A percentile compares a stretch with the other conserved stretches of the same genome.
phyloP scores from a whole-genome alignment of 306 rosid species.

The Dryas octopetala region DNA sequence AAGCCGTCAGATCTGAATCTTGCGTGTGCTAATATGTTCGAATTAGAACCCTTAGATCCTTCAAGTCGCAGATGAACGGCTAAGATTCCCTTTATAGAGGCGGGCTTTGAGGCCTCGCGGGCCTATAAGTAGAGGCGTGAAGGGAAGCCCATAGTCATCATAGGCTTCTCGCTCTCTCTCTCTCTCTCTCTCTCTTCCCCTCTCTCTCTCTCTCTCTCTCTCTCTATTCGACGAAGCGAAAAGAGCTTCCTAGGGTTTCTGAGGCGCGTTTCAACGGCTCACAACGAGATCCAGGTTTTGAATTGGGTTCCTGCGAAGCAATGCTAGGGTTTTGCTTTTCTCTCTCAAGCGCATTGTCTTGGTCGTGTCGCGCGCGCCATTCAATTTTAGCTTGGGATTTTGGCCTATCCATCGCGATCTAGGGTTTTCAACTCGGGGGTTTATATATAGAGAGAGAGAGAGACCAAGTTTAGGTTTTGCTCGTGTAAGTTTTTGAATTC shows the following conservation, averaged over 20 bases:
- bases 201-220: conserved; percentile 9
- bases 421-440: conserved; percentile 45
- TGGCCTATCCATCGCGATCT: conserved; percentile 45
- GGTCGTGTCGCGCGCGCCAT: conserved; percentile 13
- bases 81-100: conserved; percentile 28
- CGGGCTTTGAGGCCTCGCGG: conserved; percentile 29
- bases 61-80: conserved; percentile 24
- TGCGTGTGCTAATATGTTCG: neutral
- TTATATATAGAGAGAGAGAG: conserved; percentile 34
- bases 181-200: too few relatives aligned
- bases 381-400: conserved; percentile 33
- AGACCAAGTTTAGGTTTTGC: conserved; percentile 15
- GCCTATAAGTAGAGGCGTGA: conserved; percentile 47
- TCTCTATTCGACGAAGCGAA: conserved; percentile 29
- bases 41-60: conserved; percentile 35
- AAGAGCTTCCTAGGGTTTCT: conserved; percentile 56
- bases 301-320: conserved; percentile 46
- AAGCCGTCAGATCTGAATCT: conserved; percentile 37
- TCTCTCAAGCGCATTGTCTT: conserved; percentile 19
- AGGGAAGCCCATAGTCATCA: conserved; percentile 23
- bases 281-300: conserved; percentile 58
- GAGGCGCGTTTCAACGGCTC: conserved; percentile 45
- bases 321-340: conserved; percentile 28
- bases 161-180: neutral
- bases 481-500: conserved; percentile 22